Conservation (phyloP, 2,329 filamentous ascomycete species). For the Pezicula neosporulosa region DNA sequence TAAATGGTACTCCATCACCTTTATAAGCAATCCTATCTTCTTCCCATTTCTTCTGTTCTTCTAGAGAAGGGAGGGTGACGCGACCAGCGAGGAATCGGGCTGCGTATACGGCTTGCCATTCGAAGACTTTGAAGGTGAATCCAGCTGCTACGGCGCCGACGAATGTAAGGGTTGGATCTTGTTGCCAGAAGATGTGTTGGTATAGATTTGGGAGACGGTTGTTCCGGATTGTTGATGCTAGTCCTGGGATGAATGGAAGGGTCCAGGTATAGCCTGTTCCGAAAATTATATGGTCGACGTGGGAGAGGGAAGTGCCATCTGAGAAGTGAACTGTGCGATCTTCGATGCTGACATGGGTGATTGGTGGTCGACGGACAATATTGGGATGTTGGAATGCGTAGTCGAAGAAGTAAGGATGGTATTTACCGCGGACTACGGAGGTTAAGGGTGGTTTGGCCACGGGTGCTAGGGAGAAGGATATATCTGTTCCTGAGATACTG, state of each 20-base stretch:
- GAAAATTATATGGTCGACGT: slow-evolving; percentile 62
- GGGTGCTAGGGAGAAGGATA: slow-evolving; percentile 48
- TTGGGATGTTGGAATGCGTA: slow-evolving; percentile 56
- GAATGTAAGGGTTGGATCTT: slow-evolving; percentile 53
- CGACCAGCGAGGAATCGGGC: slow-evolving; percentile 56
- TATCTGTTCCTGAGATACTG: slow-evolving; percentile 62
- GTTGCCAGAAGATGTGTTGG: slow-evolving; percentile 52
- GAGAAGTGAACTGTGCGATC: slow-evolving; percentile 49
- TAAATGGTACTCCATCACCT: slow-evolving; percentile 56
- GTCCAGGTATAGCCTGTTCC: slow-evolving; percentile 66
- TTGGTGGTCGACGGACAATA: slow-evolving; percentile 44
- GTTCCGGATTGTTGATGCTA: slow-evolving; percentile 41
- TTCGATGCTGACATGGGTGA: slow-evolving; percentile 37
- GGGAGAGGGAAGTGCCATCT: slow-evolving; percentile 47
- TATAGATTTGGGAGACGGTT: slow-evolving; percentile 54
- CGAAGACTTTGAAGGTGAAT: slow-evolving; percentile 65
- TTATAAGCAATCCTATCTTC: slow-evolving; percentile 45
- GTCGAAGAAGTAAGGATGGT: slow-evolving; percentile 52
- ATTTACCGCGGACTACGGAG: slow-evolving; percentile 49
- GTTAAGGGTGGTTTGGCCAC: slow-evolving; percentile 44
- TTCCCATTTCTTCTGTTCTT: slow-evolving; percentile 55
- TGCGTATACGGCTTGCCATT: slow-evolving; percentile 63
- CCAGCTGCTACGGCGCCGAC: slow-evolving; percentile 55
- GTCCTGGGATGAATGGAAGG: slow-evolving; percentile 53
- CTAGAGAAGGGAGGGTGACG: slow-evolving; percentile 42